Evolutionary conservation across 768 basidiomycete species (phyloP).

Genomic region (Pulveroboletus sp.): DNA sequence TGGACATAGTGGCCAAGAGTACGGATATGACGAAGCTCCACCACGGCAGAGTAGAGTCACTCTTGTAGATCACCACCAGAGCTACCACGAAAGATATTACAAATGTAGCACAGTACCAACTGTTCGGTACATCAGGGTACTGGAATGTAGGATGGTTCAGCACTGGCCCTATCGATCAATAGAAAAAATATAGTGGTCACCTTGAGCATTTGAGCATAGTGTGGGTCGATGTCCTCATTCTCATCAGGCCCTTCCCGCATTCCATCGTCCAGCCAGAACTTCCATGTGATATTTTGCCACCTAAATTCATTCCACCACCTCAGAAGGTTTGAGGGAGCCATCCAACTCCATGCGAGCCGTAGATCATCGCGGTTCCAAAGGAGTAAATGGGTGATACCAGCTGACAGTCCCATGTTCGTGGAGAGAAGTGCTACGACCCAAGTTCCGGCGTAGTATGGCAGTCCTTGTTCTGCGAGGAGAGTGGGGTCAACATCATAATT

Average conservation of each 20-base stretch:
- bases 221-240: conserved; percentile 47
- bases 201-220: conserved; percentile 50
- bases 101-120: conserved; percentile 32
- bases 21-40: conserved; percentile 53
- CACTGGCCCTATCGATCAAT: background rate
- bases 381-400: conserved; percentile 49
- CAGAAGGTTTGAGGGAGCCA: conserved; percentile 29
- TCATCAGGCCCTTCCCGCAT: conserved; percentile 29
- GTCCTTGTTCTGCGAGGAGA: conserved; percentile 43
- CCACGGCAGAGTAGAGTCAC: conserved; percentile 55
- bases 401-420: conserved; percentile 32
- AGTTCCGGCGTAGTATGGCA: conserved; percentile 30
- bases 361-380: conserved; percentile 56
- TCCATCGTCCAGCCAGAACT: conserved; percentile 32
- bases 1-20: conserved; percentile 46
- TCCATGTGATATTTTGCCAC: conserved; percentile 36
- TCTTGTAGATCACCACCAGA: conserved; percentile 52
- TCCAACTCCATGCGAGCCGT: conserved; percentile 45
- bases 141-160: background rate
- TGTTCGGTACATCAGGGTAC: conserved; percentile 34
- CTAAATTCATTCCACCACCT: conserved; percentile 21
- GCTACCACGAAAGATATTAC: conserved; percentile 42
- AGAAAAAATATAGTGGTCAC: conserved; percentile 26
- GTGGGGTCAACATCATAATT: conserved; percentile 49
- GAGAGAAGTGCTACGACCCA: conserved; percentile 21